A percentile compares a stretch with the other conserved stretches of the same genome.
Evolutionary conservation across 2,329 filamentous ascomycete genomes (phyloP).

Genomic region (Huntiella bhutanensis): DNA sequence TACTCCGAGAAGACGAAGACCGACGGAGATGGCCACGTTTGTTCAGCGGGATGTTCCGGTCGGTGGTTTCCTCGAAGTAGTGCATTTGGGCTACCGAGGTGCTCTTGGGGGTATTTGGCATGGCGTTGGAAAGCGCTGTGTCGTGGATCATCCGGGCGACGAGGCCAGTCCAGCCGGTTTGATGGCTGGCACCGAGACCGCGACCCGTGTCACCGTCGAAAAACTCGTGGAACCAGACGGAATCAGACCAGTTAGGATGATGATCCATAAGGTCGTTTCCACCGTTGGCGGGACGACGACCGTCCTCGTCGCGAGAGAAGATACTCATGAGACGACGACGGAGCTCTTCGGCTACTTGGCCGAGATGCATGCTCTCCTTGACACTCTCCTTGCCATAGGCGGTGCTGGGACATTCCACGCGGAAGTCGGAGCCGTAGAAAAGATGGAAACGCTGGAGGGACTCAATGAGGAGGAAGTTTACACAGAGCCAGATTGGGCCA

Average conservation of each 20-base stretch:
- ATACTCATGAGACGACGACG: constrained; percentile 89
- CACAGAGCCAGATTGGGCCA: constrained; percentile 85
- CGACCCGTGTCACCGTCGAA: constrained; percentile 85
- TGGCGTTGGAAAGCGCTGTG: constrained; percentile 83
- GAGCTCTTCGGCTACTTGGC: constrained; percentile 83
- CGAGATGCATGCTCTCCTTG: constrained; percentile 64
- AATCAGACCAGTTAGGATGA: constrained; percentile 81
- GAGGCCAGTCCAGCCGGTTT: constrained; percentile 90
- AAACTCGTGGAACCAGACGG: constrained; percentile 92
- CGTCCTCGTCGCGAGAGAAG: constrained; percentile 68
- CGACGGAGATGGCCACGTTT: constrained; percentile 35
- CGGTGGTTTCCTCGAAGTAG: constrained; percentile 86
- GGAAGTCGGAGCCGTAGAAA: constrained; percentile 76
- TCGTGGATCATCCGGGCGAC: constrained; percentile 97
- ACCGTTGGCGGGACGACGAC: constrained; percentile 72
- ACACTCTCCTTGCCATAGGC: constrained; percentile 1
- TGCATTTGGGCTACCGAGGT: constrained; percentile 68
- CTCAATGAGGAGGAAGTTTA: constrained; percentile 88
- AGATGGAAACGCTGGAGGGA: constrained; percentile 90
- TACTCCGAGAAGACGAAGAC: constrained; percentile 66
- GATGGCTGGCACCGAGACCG: constrained; percentile 79
- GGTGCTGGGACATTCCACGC: constrained; percentile 62
- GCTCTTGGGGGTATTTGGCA: constrained; percentile 75
- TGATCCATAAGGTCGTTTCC: constrained; percentile 75
- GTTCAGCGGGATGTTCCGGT: constrained; percentile 20